Conservation (phyloP, 306 rosid species). For the Cicer cuneatum region DNA sequence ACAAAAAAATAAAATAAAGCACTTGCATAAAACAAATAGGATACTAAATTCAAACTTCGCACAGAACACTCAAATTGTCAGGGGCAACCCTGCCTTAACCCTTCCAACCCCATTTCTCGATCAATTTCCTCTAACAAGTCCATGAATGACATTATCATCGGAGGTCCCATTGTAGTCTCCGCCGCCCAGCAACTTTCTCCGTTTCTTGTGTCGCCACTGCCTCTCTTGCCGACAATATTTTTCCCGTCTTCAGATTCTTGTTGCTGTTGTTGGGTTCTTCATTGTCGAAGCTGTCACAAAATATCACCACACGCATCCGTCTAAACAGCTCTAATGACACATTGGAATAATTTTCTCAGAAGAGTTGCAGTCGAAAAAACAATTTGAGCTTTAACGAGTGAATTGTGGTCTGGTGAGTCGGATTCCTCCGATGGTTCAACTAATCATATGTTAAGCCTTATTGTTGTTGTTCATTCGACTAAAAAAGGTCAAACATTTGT, state of each 20-base stretch:
- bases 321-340: conserved; percentile 38
- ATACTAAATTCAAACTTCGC: no score
- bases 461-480: no score
- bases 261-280: conserved; percentile 38
- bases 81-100: no score
- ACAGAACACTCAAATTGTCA: no score
- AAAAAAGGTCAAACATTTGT: no score
- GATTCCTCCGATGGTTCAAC: neutral
- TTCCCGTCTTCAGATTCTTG: neutral
- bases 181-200: conserved; percentile 33
- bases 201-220: conserved; percentile 54
- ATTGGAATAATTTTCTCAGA: conserved; percentile 50
- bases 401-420: conserved; percentile 4
- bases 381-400: conserved; percentile 42
- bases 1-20: no score
- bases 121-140: conserved; percentile 83
- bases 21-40: no score
- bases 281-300: conserved; percentile 42
- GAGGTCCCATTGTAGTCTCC: conserved; percentile 1
- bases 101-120: conserved; percentile 67
- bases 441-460: no score
- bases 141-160: conserved; percentile 84
- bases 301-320: conserved; percentile 36
- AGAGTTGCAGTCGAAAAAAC: conserved; percentile 41
- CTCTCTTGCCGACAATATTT: conserved; percentile 50